These are phyloP conservation scores for Usnea hakonensis DNA, from an alignment of 495 filamentous ascomycete species.

Conservation along the genomic window DNA sequence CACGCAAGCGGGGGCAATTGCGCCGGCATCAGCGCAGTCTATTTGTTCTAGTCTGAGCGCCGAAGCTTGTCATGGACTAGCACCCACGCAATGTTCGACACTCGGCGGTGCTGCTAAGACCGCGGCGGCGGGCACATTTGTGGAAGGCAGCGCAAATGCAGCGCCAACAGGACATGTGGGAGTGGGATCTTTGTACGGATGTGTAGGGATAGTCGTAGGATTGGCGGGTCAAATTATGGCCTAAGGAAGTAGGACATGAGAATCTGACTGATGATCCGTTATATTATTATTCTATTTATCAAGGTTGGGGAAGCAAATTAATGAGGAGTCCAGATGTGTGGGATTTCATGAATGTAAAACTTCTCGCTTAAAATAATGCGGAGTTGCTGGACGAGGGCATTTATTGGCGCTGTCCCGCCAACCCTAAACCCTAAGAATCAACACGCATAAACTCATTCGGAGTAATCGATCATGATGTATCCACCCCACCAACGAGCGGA, in stretches of 20 bases:
- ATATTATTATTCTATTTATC: neutral
- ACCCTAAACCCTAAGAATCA: neutral
- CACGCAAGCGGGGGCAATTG: constrained; percentile 42
- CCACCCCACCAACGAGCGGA: too few relatives aligned
- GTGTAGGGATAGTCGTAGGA: constrained; percentile 37
- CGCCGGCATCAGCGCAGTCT: constrained; percentile 45
- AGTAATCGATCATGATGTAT: too few relatives aligned
- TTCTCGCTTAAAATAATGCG: too few relatives aligned
- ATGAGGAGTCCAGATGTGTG: too few relatives aligned
- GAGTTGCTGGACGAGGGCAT: too few relatives aligned
- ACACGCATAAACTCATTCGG: neutral
- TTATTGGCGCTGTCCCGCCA: constrained; percentile 5
- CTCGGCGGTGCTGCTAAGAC: constrained; percentile 30
- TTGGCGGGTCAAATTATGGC: constrained; percentile 19
- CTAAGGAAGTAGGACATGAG: too few relatives aligned
- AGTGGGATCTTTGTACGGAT: constrained; percentile 39
- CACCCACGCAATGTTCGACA: constrained; percentile 45
- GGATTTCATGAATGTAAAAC: too few relatives aligned
- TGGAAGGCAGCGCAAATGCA: constrained; percentile 26
- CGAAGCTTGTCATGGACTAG: constrained; percentile 52
- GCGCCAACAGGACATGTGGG: constrained; percentile 34
- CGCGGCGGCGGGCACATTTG: constrained; percentile 26
- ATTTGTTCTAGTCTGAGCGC: constrained; percentile 59
- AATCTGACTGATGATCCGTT: too few relatives aligned
- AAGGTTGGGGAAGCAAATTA: neutral